Percentiles rank a stretch among this genome's conserved stretches.
Evolutionary conservation across 306 rosid genomes (phyloP).

Genomic region (Dalbergia cochinchinensis): DNA sequence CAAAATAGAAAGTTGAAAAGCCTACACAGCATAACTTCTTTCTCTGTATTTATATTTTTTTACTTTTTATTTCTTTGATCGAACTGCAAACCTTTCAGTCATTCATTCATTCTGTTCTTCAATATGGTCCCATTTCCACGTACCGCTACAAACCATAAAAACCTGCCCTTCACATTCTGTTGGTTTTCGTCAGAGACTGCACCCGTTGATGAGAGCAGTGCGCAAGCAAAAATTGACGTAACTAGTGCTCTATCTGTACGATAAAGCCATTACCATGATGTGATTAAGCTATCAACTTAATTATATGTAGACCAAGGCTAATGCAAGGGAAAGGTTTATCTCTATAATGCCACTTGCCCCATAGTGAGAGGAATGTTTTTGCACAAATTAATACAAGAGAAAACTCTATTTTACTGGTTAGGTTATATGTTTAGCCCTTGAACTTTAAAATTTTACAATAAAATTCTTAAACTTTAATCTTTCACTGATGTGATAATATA

Average conservation of each 20-base stretch:
- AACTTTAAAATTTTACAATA: no score
- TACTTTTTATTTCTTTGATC: not conserved
- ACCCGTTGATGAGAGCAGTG: not conserved
- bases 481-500: no score
- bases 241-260: not conserved
- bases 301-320: not conserved
- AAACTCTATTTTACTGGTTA: no score
- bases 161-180: slow-evolving; percentile 30
- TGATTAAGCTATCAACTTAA: not conserved
- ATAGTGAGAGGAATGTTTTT: no score
- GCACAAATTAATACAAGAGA: no score
- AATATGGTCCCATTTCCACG: slow-evolving; percentile 26
- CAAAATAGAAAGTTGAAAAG: not conserved
- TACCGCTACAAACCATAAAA: slow-evolving; percentile 27
- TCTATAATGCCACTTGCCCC: no score
- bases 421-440: no score
- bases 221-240: not conserved
- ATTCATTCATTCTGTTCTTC: slow-evolving; percentile 41
- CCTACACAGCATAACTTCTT: no score
- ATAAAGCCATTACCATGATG: not conserved
- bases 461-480: no score
- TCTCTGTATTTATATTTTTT: not conserved
- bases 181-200: slow-evolving; percentile 13
- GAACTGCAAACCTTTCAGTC: not conserved
- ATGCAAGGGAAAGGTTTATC: not conserved